A percentile compares a stretch with the other conserved stretches of the same genome.
These are phyloP conservation scores for Microbotryomycetes sp. DNA, from an alignment of 1,284 basidiomycete genomes.

Conservation along the genomic window DNA sequence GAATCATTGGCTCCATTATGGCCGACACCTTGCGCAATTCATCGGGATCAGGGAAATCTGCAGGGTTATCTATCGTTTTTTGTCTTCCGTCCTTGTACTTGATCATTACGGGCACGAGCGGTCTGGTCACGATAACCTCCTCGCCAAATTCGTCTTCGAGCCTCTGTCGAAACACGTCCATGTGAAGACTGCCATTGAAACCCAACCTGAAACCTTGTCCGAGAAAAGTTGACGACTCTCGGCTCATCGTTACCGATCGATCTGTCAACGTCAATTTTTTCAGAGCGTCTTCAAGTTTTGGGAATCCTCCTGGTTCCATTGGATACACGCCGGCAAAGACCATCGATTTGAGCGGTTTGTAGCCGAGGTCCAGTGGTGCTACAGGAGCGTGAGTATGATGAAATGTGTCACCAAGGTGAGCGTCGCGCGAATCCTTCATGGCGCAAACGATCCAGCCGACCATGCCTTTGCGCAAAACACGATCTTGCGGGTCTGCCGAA, in stretches of 20 bases:
- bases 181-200: slow-evolving; percentile 90
- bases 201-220: slow-evolving; percentile 94
- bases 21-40: slow-evolving; percentile 59
- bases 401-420: slow-evolving; percentile 81
- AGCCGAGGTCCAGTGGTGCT: slow-evolving; percentile 73
- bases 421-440: slow-evolving; percentile 69
- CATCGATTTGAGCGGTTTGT: slow-evolving; percentile 90
- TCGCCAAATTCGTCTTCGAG: slow-evolving; percentile 89
- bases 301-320: slow-evolving; percentile 81
- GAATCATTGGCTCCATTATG: slow-evolving; percentile 70
- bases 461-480: slow-evolving; percentile 28
- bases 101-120: slow-evolving; percentile 85
- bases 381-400: slow-evolving; percentile 67
- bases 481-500: slow-evolving; percentile 4
- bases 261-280: slow-evolving; percentile 73
- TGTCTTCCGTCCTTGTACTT: slow-evolving; percentile 62
- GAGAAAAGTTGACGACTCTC: slow-evolving; percentile 86
- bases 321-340: slow-evolving; percentile 96
- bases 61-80: slow-evolving; percentile 72
- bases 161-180: slow-evolving; percentile 94
- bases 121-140: slow-evolving; percentile 56
- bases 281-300: slow-evolving; percentile 83
- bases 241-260: slow-evolving; percentile 80
- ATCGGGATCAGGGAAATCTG: slow-evolving; percentile 76
- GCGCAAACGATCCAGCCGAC: slow-evolving; percentile 54